phyloP scores from a whole-genome alignment of 768 basidiomycete genomes.

The Strobilomyces dryophilus region DNA sequence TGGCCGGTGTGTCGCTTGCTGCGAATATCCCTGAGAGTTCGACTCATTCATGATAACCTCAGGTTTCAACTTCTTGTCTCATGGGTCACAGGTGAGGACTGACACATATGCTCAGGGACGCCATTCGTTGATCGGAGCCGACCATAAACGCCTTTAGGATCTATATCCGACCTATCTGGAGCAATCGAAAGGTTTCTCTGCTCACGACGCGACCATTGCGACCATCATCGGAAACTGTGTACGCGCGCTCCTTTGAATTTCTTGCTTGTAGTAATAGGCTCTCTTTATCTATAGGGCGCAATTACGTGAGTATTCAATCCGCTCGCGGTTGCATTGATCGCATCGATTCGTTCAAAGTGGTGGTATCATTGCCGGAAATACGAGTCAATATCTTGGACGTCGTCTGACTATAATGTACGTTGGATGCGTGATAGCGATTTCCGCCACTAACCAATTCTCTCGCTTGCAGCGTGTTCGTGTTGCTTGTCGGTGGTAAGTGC shows the following conservation, averaged over 20 bases:
- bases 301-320: constrained; percentile 33
- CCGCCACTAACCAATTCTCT: not conserved
- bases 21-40: no score
- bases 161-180: constrained; percentile 78
- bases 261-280: not conserved
- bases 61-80: constrained; percentile 78
- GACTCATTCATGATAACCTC: not conserved
- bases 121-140: not conserved
- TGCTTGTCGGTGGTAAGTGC: constrained; percentile 26
- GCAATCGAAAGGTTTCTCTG: constrained; percentile 54
- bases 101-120: not conserved
- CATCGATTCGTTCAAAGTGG: constrained; percentile 38
- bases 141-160: constrained; percentile 37
- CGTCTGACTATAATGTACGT: constrained; percentile 68
- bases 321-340: constrained; percentile 9
- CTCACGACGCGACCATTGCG: constrained; percentile 59
- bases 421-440: not conserved
- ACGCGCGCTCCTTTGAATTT: constrained; percentile 17
- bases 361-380: constrained; percentile 66
- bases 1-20: constrained; percentile 46
- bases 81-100: constrained; percentile 55
- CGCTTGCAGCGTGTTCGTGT: constrained; percentile 17
- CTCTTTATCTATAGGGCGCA: constrained; percentile 33
- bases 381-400: constrained; percentile 75
- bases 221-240: constrained; percentile 81